Evolutionary conservation across 306 rosid genomes (phyloP).

Genomic region (Astragalus glycyphyllos): DNA sequence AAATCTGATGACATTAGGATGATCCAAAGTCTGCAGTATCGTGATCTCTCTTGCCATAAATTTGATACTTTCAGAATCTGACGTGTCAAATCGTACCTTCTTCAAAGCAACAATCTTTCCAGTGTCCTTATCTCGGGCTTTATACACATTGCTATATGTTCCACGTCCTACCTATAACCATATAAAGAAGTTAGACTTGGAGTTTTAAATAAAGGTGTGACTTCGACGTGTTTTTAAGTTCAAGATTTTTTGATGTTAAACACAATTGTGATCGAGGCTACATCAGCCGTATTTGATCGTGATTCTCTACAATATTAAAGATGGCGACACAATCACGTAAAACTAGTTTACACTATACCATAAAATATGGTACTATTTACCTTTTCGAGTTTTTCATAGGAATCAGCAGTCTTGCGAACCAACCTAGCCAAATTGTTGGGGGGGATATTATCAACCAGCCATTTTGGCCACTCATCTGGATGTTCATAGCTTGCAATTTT

Average conservation of each 20-base stretch:
- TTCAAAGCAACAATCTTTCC: constrained; percentile 76
- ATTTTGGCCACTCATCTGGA: constrained; percentile 71
- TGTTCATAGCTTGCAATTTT: constrained; percentile 54
- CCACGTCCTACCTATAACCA: constrained; percentile 66
- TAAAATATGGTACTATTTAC: constrained; percentile 29
- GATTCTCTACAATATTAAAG: too few species aligned
- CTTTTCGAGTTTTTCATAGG: constrained; percentile 75
- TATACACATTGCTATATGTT: constrained; percentile 84
- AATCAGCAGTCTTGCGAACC: constrained; percentile 68
- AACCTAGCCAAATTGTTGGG: constrained; percentile 51
- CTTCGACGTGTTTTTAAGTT: too few species aligned
- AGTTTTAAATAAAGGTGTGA: too few species aligned
- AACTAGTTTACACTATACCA: too few species aligned
- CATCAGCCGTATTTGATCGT: too few species aligned
- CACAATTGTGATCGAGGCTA: too few species aligned
- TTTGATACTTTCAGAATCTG: constrained; percentile 69
- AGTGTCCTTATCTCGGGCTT: constrained; percentile 67
- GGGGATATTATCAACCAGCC: constrained; percentile 72
- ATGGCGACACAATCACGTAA: too few species aligned
- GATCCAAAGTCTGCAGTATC: constrained; percentile 61
- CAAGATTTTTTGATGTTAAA: too few species aligned
- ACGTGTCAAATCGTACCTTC: constrained; percentile 79
- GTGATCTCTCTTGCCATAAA: constrained; percentile 87
- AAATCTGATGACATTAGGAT: constrained; percentile 80
- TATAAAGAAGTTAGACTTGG: neutral